phyloP scores from a whole-genome alignment of 371 early-diverging fungal genomes.

The Coemansia sp. region DNA sequence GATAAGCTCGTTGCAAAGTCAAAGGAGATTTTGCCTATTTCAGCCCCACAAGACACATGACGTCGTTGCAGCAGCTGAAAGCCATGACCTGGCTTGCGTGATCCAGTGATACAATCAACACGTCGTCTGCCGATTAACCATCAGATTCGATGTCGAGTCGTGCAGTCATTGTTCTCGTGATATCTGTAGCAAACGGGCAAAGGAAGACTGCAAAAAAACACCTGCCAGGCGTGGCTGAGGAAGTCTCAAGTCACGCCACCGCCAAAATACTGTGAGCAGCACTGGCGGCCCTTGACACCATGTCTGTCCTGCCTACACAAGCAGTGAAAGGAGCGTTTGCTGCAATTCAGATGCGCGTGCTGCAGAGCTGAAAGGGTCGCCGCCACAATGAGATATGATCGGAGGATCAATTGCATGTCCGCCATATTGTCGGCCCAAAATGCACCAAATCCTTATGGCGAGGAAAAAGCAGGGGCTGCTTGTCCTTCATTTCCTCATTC shows the following conservation, averaged over 20 bases:
- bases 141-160: neutral
- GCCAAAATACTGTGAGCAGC: neutral
- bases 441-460: constrained; percentile 4
- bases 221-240: constrained; percentile 3
- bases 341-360: constrained; percentile 2
- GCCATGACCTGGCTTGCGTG: neutral
- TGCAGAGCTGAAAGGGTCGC: constrained; percentile 5
- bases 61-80: neutral
- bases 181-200: neutral
- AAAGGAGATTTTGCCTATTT: constrained; percentile 8
- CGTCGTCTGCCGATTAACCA: neutral
- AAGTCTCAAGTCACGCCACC: constrained; percentile 8
- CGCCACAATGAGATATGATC: constrained; percentile 19
- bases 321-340: neutral
- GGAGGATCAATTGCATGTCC: constrained; percentile 20
- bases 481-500: neutral
- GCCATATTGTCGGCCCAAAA: neutral
- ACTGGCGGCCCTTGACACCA: neutral
- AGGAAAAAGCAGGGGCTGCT: neutral
- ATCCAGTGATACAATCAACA: neutral
- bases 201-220: neutral
- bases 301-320: neutral
- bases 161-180: constrained; percentile 3
- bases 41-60: neutral
- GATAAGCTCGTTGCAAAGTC: constrained; percentile 1